Evolutionary conservation across 495 filamentous ascomycete species (phyloP).

Genomic region (Talaromyces stipitatus): DNA sequence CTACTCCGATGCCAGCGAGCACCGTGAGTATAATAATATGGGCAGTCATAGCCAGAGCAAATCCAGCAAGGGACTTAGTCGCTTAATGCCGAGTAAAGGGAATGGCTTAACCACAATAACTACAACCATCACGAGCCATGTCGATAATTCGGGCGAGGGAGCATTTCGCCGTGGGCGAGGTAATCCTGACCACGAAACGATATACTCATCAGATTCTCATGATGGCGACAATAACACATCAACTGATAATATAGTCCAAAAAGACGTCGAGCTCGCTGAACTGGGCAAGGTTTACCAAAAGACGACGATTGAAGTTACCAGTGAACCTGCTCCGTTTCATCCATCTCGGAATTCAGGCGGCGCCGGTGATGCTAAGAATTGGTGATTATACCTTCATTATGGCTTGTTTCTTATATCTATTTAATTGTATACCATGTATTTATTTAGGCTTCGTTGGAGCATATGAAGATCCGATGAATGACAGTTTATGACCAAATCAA

Average conservation of each 20-base stretch:
- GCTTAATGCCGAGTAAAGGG: not conserved
- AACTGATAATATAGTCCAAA: conserved; percentile 30
- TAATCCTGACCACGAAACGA: not conserved
- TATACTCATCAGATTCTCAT: conserved; percentile 4
- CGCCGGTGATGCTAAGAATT: not conserved
- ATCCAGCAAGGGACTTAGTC: not conserved
- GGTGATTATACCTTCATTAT: not conserved
- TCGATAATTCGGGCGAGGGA: conserved; percentile 21
- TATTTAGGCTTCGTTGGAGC: not conserved
- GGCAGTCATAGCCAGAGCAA: not conserved
- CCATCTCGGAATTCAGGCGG: not conserved
- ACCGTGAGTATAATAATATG: not conserved
- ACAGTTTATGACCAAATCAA: no score
- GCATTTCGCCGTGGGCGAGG: conserved; percentile 10
- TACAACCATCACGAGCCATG: conserved; percentile 26
- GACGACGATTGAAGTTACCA: conserved; percentile 38
- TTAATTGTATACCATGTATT: not conserved
- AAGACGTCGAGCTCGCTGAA: conserved; percentile 24
- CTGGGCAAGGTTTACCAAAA: conserved; percentile 40
- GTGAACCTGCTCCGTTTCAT: conserved; percentile 22
- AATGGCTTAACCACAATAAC: conserved; percentile 16
- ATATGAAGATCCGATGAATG: no score
- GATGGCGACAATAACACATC: conserved; percentile 20
- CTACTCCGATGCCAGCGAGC: conserved; percentile 32
- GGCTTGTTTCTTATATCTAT: not conserved